phyloP scores from a whole-genome alignment of 1,139 yeast species.

The Saccharomyces hybrid region DNA sequence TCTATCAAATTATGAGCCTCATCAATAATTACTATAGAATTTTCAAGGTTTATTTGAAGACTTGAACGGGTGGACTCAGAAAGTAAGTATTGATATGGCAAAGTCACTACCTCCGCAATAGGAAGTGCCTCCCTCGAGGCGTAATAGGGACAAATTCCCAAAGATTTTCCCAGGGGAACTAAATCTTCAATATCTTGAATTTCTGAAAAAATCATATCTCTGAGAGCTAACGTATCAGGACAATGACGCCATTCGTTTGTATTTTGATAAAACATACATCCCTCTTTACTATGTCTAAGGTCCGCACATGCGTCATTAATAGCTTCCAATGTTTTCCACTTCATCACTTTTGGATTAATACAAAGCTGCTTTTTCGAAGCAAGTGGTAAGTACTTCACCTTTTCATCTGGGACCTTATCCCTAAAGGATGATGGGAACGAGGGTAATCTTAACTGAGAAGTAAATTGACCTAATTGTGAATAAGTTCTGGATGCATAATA shows the following conservation, averaged over 20 bases:
- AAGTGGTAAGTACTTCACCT: slow-evolving; percentile 55
- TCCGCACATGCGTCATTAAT: slow-evolving; percentile 83
- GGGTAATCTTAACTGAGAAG: slow-evolving; percentile 62
- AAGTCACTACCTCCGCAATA: slow-evolving; percentile 64
- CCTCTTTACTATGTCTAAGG: slow-evolving; percentile 44
- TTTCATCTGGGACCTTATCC: slow-evolving; percentile 34
- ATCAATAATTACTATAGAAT: slow-evolving; percentile 72
- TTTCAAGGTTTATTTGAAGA: slow-evolving; percentile 50
- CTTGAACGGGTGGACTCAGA: slow-evolving; percentile 57
- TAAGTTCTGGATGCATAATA: slow-evolving; percentile 83
- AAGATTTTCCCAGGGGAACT: slow-evolving; percentile 47
- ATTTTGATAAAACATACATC: slow-evolving; percentile 47
- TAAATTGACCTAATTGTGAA: slow-evolving; percentile 78
- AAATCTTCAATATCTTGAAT: slow-evolving; percentile 83
- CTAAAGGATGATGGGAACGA: slow-evolving; percentile 55
- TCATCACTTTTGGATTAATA: slow-evolving; percentile 55
- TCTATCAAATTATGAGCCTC: slow-evolving; percentile 91
- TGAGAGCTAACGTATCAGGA: slow-evolving; percentile 40
- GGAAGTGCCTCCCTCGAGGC: slow-evolving; percentile 51
- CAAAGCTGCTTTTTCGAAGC: slow-evolving; percentile 87
- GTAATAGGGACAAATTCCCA: slow-evolving; percentile 76
- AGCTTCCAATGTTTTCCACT: slow-evolving; percentile 41
- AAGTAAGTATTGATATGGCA: slow-evolving; percentile 78
- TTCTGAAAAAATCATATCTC: slow-evolving; percentile 52
- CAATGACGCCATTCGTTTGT: slow-evolving; percentile 24